Percentiles rank a stretch among this genome's conserved stretches.
Evolutionary conservation across 73 alveolate species (phyloP).

Genomic region (Paramecium primaurelia): DNA sequence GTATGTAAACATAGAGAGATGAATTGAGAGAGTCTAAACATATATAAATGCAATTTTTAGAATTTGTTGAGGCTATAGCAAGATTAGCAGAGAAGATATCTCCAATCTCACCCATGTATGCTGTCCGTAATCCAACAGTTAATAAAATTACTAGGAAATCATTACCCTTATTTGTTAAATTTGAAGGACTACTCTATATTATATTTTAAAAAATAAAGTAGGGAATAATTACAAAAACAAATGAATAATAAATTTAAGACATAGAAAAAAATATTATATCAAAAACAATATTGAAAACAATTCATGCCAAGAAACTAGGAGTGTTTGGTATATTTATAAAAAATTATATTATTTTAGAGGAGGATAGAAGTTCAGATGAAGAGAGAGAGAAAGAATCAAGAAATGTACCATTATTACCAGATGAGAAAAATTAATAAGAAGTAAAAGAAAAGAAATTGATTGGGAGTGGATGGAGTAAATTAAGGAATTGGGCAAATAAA

Average conservation of each 20-base stretch:
- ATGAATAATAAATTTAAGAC: neutral
- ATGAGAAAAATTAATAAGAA: neutral
- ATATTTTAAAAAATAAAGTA: neutral
- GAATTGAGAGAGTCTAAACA: conserved; percentile 70
- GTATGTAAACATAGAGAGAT: conserved; percentile 76
- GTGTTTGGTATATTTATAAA: neutral
- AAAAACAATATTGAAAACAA: neutral
- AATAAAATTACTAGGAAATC: neutral
- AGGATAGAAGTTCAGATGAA: conserved; percentile 41
- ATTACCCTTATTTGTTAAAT: conserved; percentile 30
- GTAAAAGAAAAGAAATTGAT: neutral
- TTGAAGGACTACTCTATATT: conserved; percentile 8
- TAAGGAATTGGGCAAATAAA: conserved; percentile 18
- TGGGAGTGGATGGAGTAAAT: conserved; percentile 15
- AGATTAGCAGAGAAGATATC: conserved; percentile 72
- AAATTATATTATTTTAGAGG: conserved; percentile 5
- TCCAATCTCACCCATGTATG: conserved; percentile 42
- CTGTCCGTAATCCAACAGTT: neutral
- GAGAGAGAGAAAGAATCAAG: conserved; percentile 11
- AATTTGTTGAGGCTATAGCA: conserved; percentile 79
- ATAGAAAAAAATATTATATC: neutral
- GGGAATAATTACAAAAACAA: neutral
- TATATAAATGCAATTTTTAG: conserved; percentile 70
- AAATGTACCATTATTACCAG: neutral
- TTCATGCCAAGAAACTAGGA: neutral